Evolutionary conservation across 768 basidiomycete species (phyloP).

Genomic region (Exsudoporus frostii): DNA sequence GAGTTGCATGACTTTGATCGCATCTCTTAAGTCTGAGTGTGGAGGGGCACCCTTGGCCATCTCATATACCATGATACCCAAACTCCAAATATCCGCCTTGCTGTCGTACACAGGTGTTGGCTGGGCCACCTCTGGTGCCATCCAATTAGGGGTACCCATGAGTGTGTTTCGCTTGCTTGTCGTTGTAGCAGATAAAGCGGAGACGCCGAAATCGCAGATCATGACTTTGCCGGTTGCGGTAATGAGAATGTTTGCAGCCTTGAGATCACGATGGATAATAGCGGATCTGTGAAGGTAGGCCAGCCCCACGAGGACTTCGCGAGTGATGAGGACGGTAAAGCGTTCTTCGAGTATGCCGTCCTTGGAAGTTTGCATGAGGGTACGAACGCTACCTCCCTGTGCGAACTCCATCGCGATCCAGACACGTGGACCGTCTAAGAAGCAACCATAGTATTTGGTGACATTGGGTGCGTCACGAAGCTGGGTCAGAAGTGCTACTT

Average conservation of each 20-base stretch:
- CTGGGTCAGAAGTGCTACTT: conserved; percentile 89
- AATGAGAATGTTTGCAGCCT: conserved; percentile 94
- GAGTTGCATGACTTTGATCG: conserved; percentile 82
- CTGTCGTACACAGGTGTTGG: conserved; percentile 88
- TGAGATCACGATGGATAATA: conserved; percentile 97
- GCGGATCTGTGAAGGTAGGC: conserved; percentile 89
- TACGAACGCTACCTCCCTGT: conserved; percentile 89
- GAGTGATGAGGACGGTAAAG: conserved; percentile 80
- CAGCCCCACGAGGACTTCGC: conserved; percentile 86
- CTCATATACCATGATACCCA: conserved; percentile 95
- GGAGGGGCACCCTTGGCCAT: conserved; percentile 97
- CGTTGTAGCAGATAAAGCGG: conserved; percentile 79
- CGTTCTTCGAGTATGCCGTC: conserved; percentile 81
- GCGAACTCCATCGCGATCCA: conserved; percentile 99
- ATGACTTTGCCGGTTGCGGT: conserved; percentile 87
- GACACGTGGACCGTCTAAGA: conserved; percentile 90
- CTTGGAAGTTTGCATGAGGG: conserved; percentile 85
- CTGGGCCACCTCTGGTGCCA: conserved; percentile 98
- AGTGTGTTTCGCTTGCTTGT: conserved; percentile 94
- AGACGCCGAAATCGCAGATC: conserved; percentile 98
- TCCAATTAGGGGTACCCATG: conserved; percentile 98
- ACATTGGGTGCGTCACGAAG: conserved; percentile 88
- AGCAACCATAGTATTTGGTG: conserved; percentile 95
- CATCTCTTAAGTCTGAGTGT: conserved; percentile 79
- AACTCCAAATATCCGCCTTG: conserved; percentile 97